Evolutionary conservation across 108 stramenopile species (phyloP).

Genomic region (Pseudonitzschia multiseries): DNA sequence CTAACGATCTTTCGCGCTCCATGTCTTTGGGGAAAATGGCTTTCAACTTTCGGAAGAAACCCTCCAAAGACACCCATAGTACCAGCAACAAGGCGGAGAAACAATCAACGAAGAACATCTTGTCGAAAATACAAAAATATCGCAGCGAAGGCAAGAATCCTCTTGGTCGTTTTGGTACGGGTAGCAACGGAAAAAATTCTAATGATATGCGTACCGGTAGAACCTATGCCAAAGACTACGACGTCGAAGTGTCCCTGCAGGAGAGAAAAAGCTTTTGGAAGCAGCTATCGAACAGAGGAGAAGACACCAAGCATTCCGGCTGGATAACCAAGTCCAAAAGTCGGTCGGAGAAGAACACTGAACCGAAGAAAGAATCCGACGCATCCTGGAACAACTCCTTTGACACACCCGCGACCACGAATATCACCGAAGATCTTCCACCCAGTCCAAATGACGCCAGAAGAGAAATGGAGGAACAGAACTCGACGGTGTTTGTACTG

Average conservation of each 20-base stretch:
- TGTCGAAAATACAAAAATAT: not conserved
- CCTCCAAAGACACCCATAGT: not conserved
- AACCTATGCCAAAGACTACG: conserved; percentile 5
- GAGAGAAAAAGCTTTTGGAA: conserved; percentile 6
- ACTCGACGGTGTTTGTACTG: not conserved
- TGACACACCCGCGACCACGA: not conserved
- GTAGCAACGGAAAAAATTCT: not conserved
- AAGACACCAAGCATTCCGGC: not conserved
- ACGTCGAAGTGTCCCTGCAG: conserved; percentile 16
- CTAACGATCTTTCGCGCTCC: not conserved
- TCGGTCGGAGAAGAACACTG: not conserved
- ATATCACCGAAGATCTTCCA: not conserved
- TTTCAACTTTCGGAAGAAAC: not conserved
- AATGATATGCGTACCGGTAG: not conserved
- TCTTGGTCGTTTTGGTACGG: not conserved
- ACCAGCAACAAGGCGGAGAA: not conserved
- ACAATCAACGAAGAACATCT: not conserved
- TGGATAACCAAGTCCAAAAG: not conserved
- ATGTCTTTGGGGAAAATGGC: not conserved
- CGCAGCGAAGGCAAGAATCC: not conserved
- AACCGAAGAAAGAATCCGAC: not conserved
- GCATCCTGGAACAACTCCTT: not conserved
- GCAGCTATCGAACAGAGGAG: not conserved
- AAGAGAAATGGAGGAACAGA: not conserved
- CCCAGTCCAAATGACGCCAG: not conserved